A percentile compares a stretch with the other conserved stretches of the same genome.
phyloP scores from a whole-genome alignment of 257 asterid genomes.

The Penstemon barbatus region DNA sequence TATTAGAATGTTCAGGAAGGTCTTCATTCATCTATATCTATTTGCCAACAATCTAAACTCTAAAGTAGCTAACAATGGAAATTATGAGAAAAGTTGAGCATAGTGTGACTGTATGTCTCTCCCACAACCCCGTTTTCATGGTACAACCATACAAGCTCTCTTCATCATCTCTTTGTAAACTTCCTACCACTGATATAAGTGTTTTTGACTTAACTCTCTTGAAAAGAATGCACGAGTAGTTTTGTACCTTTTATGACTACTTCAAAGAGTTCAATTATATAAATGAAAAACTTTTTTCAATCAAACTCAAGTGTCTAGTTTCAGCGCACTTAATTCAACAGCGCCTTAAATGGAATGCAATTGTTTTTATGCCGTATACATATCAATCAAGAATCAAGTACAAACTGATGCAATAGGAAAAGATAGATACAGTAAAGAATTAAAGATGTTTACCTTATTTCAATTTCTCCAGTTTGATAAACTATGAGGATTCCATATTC shows the following conservation, averaged over 20 bases:
- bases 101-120: background rate
- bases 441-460: conserved; percentile 57
- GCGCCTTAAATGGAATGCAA: background rate
- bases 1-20: too few relatives aligned
- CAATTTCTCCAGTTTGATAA: conserved; percentile 81
- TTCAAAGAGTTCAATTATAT: too few relatives aligned
- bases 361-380: background rate
- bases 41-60: too few relatives aligned
- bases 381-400: conserved; percentile 25
- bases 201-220: background rate
- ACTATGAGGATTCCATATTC: conserved; percentile 58
- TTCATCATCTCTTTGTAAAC: background rate
- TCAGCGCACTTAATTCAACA: too few relatives aligned
- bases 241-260: background rate
- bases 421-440: background rate
- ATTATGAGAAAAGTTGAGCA: too few relatives aligned
- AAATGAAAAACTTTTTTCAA: too few relatives aligned
- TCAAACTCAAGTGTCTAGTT: too few relatives aligned
- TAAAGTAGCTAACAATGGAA: too few relatives aligned
- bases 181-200: too few relatives aligned
- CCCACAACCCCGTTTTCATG: background rate
- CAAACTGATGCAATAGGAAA: conserved; percentile 1
- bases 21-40: too few relatives aligned
- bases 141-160: too few relatives aligned
- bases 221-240: background rate